Base-by-base conservation (phyloP, 1,139 yeast genomes). In the Geotrichum cucujoidarum region DNA sequence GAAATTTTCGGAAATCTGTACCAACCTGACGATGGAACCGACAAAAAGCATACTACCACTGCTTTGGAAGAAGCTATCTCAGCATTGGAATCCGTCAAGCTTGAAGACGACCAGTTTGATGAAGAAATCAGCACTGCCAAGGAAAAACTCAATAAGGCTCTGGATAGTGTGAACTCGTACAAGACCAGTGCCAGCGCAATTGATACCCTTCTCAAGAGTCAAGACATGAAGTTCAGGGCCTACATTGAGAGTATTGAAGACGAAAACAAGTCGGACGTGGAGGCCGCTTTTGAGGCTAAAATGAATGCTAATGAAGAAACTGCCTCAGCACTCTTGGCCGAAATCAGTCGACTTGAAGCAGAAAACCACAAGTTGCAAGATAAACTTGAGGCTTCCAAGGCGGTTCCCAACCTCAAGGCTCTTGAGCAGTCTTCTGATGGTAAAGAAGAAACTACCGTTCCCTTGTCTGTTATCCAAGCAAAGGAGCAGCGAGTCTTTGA, bases 241-340 rank as follows among this genome's bases (percentile, higher is more conserved):
- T 38, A 33, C 16, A 30, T 47, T 11, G 40, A 47, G 24, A 36
- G n/a, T 10, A 27, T 45, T n/a, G 17, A 42, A 6, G 48, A 36
- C 16, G 50, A 43, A 14, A 29, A 27, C 32, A 45, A 50, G 36
- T 25, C 40, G 3, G 40, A 45, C 20, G 27, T 43, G 8, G 58
- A 54, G 22, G 46, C 52, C 17, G 45, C 55, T 2, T 57, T 52
- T 40, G 54, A 50, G 18, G 56, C 60, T n/a, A 49, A 48, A 18
- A 22, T 57, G 10, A 52, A 53, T 33, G 50, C 57, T 2, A 57
- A 53, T 39, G 55, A 55, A 13, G 60, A 60, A 29, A 59, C 62
- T 2, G 55, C 59, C 22, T 48, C 52, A 11, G 53, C 55, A 40
- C 54, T 61, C 14, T 49, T 53, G 49, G 48, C 41, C 20, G 60